Percentiles rank a stretch among this genome's conserved stretches.
Evolutionary conservation across 2,329 filamentous ascomycete genomes (phyloP).

Genomic region (Ophiosphaerella narmari): DNA sequence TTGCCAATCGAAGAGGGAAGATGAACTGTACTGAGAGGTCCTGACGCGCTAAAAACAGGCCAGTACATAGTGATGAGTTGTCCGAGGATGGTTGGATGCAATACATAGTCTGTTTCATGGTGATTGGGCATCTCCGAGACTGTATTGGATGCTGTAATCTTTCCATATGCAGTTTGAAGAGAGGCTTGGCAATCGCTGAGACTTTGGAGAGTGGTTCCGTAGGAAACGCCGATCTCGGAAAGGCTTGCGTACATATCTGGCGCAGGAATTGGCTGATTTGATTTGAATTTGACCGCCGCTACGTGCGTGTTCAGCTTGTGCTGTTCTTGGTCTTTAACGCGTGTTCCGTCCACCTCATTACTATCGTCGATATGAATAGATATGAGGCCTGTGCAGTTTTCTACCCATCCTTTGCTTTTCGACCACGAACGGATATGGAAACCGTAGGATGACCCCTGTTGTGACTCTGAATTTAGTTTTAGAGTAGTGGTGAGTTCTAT

Average conservation of each 20-base stretch:
- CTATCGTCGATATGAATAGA: constrained; percentile 44
- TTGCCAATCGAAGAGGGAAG: constrained; percentile 32
- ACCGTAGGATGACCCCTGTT: not conserved
- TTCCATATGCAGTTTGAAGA: constrained; percentile 29
- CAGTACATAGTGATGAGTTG: constrained; percentile 35
- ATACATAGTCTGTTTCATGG: constrained; percentile 27
- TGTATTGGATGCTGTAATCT: constrained; percentile 23
- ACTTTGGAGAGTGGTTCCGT: constrained; percentile 59
- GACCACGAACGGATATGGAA: constrained; percentile 63
- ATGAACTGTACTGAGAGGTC: constrained; percentile 16
- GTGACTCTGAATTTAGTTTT: constrained; percentile 6
- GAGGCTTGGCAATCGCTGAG: constrained; percentile 53
- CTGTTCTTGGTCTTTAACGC: not conserved
- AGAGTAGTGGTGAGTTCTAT: constrained; percentile 38
- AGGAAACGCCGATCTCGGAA: constrained; percentile 53
- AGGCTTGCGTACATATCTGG: constrained; percentile 54
- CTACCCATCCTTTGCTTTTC: constrained; percentile 58
- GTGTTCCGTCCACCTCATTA: constrained; percentile 49
- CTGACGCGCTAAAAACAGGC: constrained; percentile 24
- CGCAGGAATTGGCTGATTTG: constrained; percentile 18
- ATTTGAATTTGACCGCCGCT: constrained; percentile 3
- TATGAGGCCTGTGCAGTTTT: constrained; percentile 57
- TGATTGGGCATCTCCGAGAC: constrained; percentile 32
- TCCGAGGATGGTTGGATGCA: constrained; percentile 35
- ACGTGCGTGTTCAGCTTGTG: constrained; percentile 19